phyloP scores from a whole-genome alignment of 2,329 filamentous ascomycete genomes.

The Exophiala dermatitidis region DNA sequence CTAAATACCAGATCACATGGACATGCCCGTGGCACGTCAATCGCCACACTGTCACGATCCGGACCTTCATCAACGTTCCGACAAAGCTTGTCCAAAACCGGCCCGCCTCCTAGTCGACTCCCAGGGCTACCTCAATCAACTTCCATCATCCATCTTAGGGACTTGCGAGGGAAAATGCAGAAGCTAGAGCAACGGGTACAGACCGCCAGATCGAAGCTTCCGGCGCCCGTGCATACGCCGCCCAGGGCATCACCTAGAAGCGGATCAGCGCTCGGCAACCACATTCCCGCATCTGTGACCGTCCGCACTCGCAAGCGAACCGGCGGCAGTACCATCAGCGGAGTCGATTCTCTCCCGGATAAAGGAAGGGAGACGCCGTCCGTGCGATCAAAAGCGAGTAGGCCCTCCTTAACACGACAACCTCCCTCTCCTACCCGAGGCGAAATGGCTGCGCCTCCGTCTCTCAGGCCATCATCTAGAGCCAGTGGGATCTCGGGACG shows the following conservation, averaged over 20 bases:
- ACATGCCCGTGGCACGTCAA: slow-evolving; percentile 54
- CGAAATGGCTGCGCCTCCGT: slow-evolving; percentile 23
- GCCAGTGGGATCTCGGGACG: slow-evolving; percentile 27
- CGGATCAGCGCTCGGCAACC: slow-evolving; percentile 43
- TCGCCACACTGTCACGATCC: slow-evolving; percentile 44
- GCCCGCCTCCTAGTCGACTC: slow-evolving; percentile 21
- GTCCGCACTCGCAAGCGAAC: slow-evolving; percentile 63
- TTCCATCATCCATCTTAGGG: slow-evolving; percentile 87
- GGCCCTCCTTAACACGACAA: slow-evolving; percentile 52
- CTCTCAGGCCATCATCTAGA: slow-evolving; percentile 21
- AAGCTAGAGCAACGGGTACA: slow-evolving; percentile 90
- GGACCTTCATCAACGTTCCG: slow-evolving; percentile 41
- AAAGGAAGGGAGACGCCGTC: slow-evolving; percentile 22
- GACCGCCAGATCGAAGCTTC: slow-evolving; percentile 82
- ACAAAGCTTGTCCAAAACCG: slow-evolving; percentile 30
- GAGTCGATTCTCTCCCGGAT: slow-evolving; percentile 34
- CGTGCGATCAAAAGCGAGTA: slow-evolving; percentile 38
- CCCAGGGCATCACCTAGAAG: slow-evolving; percentile 71
- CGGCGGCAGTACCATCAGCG: slow-evolving; percentile 46
- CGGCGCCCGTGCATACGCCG: slow-evolving; percentile 69
- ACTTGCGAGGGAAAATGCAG: slow-evolving; percentile 93
- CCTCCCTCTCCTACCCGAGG: slow-evolving; percentile 42
- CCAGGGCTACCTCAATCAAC: slow-evolving; percentile 51
- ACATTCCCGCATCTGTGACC: slow-evolving; percentile 51
- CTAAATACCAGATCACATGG: slow-evolving; percentile 30